phyloP scores from a whole-genome alignment of 805 yeast species.

The Wickerhamia fluorescens region DNA sequence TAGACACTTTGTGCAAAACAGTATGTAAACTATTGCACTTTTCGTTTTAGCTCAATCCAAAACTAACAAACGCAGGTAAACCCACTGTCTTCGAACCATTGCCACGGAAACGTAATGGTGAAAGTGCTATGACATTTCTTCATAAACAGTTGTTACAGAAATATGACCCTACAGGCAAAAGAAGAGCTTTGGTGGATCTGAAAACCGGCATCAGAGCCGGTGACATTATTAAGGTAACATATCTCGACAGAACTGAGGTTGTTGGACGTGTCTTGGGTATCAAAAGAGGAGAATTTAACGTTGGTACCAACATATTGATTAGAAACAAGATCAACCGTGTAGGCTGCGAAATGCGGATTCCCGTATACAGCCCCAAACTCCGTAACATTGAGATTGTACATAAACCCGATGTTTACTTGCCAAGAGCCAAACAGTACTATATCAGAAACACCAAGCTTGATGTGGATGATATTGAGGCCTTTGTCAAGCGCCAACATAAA shows the following conservation, averaged over 20 bases:
- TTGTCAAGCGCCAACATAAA: slow-evolving; percentile 18
- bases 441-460: slow-evolving; percentile 75
- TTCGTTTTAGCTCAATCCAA: too few relatives aligned
- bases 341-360: slow-evolving; percentile 82
- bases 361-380: slow-evolving; percentile 73
- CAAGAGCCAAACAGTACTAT: slow-evolving; percentile 82
- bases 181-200: slow-evolving; percentile 47
- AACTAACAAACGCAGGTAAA: too few relatives aligned
- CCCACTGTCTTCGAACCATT: slow-evolving; percentile 43
- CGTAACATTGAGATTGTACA: slow-evolving; percentile 70
- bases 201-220: slow-evolving; percentile 61
- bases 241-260: slow-evolving; percentile 59
- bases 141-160: slow-evolving; percentile 45
- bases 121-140: slow-evolving; percentile 36
- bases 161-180: slow-evolving; percentile 69
- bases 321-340: slow-evolving; percentile 76
- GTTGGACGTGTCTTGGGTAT: slow-evolving; percentile 76
- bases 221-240: slow-evolving; percentile 72
- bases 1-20: too few relatives aligned
- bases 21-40: too few relatives aligned
- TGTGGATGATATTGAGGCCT: slow-evolving; percentile 58
- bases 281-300: slow-evolving; percentile 51
- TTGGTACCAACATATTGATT: slow-evolving; percentile 69
- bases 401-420: slow-evolving; percentile 64
- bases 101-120: slow-evolving; percentile 42